These are phyloP conservation scores for Euphrasia confusa DNA, from an alignment of 257 asterid genomes.

Conservation along the genomic window DNA sequence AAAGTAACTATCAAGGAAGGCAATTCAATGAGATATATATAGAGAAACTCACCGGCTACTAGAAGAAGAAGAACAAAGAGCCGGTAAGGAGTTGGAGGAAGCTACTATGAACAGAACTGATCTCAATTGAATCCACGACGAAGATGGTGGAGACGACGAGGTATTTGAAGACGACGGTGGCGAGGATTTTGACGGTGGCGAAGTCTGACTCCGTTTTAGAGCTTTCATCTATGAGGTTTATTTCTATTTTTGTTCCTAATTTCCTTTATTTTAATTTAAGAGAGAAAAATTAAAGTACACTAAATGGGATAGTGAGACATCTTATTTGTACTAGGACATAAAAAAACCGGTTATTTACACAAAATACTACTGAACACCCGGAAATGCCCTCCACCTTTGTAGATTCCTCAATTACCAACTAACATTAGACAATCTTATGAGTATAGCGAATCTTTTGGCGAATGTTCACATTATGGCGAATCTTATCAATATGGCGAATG, in stretches of 20 bases:
- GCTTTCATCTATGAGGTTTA: conserved; percentile 72
- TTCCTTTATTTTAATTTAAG: conserved; percentile 20
- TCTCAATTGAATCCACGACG: conserved; percentile 92
- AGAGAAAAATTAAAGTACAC: too few species aligned
- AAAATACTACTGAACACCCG: too few species aligned
- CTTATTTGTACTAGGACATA: too few species aligned
- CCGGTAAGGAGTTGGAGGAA: conserved; percentile 68
- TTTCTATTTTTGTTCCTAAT: not conserved
- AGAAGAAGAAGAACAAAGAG: conserved; percentile 56
- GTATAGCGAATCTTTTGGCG: too few species aligned
- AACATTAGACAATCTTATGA: too few species aligned
- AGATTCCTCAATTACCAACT: too few species aligned
- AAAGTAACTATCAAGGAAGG: too few species aligned
- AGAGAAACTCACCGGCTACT: conserved; percentile 67
- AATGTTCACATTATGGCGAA: too few species aligned
- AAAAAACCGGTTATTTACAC: too few species aligned
- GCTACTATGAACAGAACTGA: conserved; percentile 84
- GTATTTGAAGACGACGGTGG: conserved; percentile 54
- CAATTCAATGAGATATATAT: conserved; percentile 2
- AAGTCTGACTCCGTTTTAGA: conserved; percentile 79
- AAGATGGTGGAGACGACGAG: conserved; percentile 54
- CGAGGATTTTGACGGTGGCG: conserved; percentile 72
- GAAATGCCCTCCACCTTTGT: too few species aligned
- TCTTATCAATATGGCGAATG: too few species aligned
- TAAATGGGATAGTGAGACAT: too few species aligned